phyloP scores from a whole-genome alignment of 768 basidiomycete genomes.

The Lactifluus pinguis region DNA sequence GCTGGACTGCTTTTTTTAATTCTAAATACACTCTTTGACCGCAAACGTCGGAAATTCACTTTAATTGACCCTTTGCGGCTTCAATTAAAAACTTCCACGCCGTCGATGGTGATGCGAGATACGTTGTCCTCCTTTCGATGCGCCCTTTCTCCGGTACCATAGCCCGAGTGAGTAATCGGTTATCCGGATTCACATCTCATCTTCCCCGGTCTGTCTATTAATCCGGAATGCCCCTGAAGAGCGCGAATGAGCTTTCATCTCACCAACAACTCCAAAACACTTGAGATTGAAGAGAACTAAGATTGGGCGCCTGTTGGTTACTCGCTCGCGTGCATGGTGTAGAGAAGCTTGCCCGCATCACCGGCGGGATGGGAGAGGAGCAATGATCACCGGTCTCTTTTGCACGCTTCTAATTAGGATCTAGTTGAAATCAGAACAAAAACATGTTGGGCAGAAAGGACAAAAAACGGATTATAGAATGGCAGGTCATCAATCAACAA shows the following conservation, averaged over 20 bases:
- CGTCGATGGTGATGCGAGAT: background rate
- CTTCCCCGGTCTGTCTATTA: background rate
- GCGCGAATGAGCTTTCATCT: background rate
- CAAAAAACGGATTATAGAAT: too few species aligned
- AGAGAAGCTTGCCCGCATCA: too few species aligned
- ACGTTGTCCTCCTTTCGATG: background rate
- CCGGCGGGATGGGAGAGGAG: too few species aligned
- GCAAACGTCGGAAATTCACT: background rate
- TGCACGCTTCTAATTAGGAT: too few species aligned
- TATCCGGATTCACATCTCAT: background rate
- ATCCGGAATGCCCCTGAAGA: background rate
- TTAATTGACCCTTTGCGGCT: background rate
- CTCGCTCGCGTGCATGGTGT: too few species aligned
- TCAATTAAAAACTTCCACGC: background rate
- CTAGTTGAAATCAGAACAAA: too few species aligned
- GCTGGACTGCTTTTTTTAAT: background rate
- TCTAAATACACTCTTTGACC: background rate
- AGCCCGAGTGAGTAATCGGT: background rate
- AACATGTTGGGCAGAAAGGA: too few species aligned
- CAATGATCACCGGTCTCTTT: too few species aligned
- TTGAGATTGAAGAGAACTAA: background rate
- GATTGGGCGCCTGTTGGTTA: background rate
- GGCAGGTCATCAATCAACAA: too few species aligned
- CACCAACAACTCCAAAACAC: background rate
- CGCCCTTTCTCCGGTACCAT: constrained; percentile 1